Evolutionary conservation across 306 rosid species (phyloP).

Genomic region (Lathyrus tuberosus): DNA sequence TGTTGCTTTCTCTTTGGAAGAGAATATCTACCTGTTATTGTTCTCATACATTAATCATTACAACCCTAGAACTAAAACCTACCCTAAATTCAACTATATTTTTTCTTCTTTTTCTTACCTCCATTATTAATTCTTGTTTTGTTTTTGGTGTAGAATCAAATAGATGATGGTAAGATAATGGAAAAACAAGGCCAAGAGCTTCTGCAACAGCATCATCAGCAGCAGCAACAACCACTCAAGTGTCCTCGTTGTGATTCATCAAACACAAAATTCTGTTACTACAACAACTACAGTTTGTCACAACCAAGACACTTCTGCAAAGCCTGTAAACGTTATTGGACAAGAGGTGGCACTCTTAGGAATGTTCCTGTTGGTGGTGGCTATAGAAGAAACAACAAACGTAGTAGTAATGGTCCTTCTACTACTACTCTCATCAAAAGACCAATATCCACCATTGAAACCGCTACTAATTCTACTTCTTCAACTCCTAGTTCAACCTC

Average conservation of each 20-base stretch:
- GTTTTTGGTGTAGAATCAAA: constrained; percentile 37
- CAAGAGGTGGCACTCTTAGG: constrained; percentile 89
- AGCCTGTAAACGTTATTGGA: constrained; percentile 98
- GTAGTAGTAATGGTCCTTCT: constrained; percentile 19
- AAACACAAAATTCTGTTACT: constrained; percentile 94
- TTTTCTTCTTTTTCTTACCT: background rate
- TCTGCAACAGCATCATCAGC: constrained; percentile 12
- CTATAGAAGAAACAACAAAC: constrained; percentile 86
- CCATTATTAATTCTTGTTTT: background rate
- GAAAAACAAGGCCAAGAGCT: constrained; percentile 55
- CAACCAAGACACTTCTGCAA: constrained; percentile 98
- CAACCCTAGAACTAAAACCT: background rate
- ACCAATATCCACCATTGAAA: constrained; percentile 36
- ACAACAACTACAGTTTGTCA: constrained; percentile 94
- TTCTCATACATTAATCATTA: background rate
- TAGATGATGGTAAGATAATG: constrained; percentile 55
- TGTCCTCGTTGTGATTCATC: constrained; percentile 97
- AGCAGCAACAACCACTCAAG: constrained; percentile 48
- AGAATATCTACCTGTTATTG: constrained; percentile 56
- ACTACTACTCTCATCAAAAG: constrained; percentile 40
- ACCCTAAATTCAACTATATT: background rate
- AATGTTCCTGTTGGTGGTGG: constrained; percentile 97
- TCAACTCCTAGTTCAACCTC: constrained; percentile 23
- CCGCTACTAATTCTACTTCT: constrained; percentile 40
- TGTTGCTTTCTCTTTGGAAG: constrained; percentile 83